These are phyloP conservation scores for Auricularia heimuer DNA, from an alignment of 768 basidiomycete genomes.

Conservation along the genomic window DNA sequence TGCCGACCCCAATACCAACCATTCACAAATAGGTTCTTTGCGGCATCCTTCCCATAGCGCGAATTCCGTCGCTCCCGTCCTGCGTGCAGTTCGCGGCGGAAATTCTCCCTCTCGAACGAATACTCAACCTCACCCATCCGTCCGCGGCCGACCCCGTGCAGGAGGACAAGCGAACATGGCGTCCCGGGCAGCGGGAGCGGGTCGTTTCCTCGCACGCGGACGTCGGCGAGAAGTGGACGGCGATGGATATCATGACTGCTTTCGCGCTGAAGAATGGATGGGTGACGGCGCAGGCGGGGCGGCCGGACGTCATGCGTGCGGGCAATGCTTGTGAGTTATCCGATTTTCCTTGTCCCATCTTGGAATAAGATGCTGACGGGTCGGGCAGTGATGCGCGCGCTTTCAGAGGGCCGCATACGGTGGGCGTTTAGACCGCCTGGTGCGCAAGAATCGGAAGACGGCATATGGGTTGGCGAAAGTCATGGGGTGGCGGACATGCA, in stretches of 20 bases:
- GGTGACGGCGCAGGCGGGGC: conserved; percentile 84
- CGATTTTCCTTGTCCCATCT: neutral
- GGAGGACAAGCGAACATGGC: conserved; percentile 74
- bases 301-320: conserved; percentile 81
- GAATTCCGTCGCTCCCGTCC: conserved; percentile 72
- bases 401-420: conserved; percentile 69
- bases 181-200: conserved; percentile 33
- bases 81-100: conserved; percentile 64
- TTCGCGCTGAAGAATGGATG: conserved; percentile 72
- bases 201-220: conserved; percentile 14
- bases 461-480: conserved; percentile 48
- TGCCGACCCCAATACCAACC: too few species aligned
- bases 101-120: conserved; percentile 66
- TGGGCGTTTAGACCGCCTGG: conserved; percentile 85
- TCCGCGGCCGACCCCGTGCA: conserved; percentile 13
- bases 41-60: conserved; percentile 70
- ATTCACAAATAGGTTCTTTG: conserved; percentile 42
- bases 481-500: conserved; percentile 13
- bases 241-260: conserved; percentile 73
- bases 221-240: conserved; percentile 50
- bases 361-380: neutral
- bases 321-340: conserved; percentile 74
- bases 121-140: conserved; percentile 53
- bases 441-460: conserved; percentile 25
- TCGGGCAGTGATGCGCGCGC: conserved; percentile 57